A percentile compares a stretch with the other conserved stretches of the same genome.
Evolutionary conservation across 192 early-diverging fungal genomes (phyloP).

Genomic region (Backusella psychrophila): DNA sequence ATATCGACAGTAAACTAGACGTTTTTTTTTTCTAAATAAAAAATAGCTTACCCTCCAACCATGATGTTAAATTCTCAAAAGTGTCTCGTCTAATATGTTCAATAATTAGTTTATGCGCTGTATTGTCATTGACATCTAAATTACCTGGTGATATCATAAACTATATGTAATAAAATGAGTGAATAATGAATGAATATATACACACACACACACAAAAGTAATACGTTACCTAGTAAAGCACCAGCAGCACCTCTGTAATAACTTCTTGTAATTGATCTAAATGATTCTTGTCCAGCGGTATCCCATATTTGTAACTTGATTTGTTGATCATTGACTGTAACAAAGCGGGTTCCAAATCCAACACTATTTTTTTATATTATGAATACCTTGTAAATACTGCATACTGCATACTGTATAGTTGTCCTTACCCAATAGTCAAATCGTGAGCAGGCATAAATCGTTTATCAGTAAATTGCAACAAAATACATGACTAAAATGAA

Average conservation of each 20-base stretch:
- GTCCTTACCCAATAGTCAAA: slow-evolving; percentile 71
- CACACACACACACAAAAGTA: neutral
- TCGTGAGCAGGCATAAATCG: slow-evolving; percentile 81
- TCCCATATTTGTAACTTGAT: slow-evolving; percentile 97
- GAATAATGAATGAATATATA: slow-evolving; percentile 11
- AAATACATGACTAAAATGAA: slow-evolving; percentile 61
- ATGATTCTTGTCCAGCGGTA: slow-evolving; percentile 86
- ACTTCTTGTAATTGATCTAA: slow-evolving; percentile 81
- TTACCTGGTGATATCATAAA: slow-evolving; percentile 77
- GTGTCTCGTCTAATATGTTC: slow-evolving; percentile 53
- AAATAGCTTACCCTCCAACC: slow-evolving; percentile 60
- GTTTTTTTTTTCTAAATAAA: neutral
- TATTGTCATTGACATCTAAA: neutral
- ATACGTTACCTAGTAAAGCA: slow-evolving; percentile 56
- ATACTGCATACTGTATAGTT: neutral
- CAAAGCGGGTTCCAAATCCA: slow-evolving; percentile 79
- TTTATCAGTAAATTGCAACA: slow-evolving; percentile 82
- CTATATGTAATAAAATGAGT: slow-evolving; percentile 21
- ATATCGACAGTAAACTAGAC: too few relatives aligned
- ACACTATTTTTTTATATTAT: slow-evolving; percentile 39
- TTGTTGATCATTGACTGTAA: slow-evolving; percentile 70
- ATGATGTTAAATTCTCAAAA: slow-evolving; percentile 72
- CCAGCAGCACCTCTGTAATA: slow-evolving; percentile 83
- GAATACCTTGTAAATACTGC: too few relatives aligned
- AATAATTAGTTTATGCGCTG: too few relatives aligned